Base-by-base conservation (phyloP, 2,329 filamentous ascomycete genomes). In the Claviceps paspali region DNA sequence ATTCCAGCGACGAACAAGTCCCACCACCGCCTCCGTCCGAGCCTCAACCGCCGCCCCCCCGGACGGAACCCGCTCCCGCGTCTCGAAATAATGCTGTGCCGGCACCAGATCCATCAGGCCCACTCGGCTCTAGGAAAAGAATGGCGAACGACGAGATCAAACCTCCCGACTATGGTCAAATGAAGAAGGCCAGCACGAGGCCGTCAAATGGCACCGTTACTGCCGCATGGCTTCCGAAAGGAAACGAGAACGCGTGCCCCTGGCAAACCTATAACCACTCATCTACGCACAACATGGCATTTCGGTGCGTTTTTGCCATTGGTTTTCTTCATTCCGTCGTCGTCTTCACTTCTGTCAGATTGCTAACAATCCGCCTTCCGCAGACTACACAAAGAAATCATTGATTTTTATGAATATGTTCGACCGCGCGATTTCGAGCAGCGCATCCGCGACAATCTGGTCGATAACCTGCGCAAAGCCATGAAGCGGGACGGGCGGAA, bases 321-420 rank as follows among this genome's bases (percentile, higher is more conserved):
- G n/a, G n/a, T n/a, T n/a, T n/a, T n/a, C n/a, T n/a, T n/a, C n/a
- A n/a, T n/a, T n/a, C n/a, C n/a, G n/a, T n/a, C n/a, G n/a, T n/a
- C n/a, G n/a, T n/a, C n/a, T n/a, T n/a, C n/a, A n/a, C n/a, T n/a
- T n/a, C n/a, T n/a, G n/a, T n/a, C n/a, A n/a, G n/a, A n/a, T n/a
- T 23, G 4, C 31, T 33, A 32, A 32, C 12, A 29, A n/a, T n/a
- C n/a, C 2, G 11, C 11, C 12, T 3, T 32, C 19, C 22, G 32
- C 12, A 86, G 83, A 56, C 63, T 98, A 19, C 86, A 96, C 56
- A 84, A 86, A 50, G 91, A 98, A 57, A 78, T 96, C 30, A 63
- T 82, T 22, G 83, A 92, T 49, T 96, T 95, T 53, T 92, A 87
- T 54, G 67, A 87, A 26, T 92, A 79, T 54, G 80, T 94, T 23